Conservation (phyloP, 371 early-diverging fungal genomes). For the Rhizopus arrhizus region DNA sequence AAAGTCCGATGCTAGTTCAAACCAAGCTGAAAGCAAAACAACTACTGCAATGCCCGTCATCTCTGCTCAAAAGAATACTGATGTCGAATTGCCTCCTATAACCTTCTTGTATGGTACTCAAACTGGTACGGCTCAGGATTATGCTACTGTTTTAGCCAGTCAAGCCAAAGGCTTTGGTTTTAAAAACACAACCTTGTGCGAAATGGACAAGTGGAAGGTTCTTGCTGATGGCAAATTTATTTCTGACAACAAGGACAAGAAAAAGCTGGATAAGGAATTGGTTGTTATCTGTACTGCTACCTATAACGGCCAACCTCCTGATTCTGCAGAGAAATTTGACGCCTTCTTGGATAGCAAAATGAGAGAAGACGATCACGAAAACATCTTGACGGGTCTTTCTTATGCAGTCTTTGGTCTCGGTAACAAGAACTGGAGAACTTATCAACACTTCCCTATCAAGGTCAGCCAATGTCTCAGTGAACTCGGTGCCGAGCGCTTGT, state of each 20-base stretch:
- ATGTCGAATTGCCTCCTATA: constrained; percentile 33
- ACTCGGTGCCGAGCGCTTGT: constrained; percentile 54
- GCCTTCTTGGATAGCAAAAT: constrained; percentile 43
- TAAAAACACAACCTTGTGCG: constrained; percentile 26
- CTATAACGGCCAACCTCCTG: constrained; percentile 65
- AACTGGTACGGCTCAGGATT: constrained; percentile 61
- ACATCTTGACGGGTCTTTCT: constrained; percentile 34
- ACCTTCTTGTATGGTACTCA: constrained; percentile 60
- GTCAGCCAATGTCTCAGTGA: constrained; percentile 40
- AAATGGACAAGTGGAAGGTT: constrained; percentile 56
- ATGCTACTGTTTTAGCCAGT: constrained; percentile 43
- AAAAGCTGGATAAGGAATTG: constrained; percentile 36
- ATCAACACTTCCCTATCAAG: constrained; percentile 56
- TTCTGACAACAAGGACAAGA: constrained; percentile 15
- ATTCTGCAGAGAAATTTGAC: constrained; percentile 56
- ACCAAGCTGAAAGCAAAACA: constrained; percentile 5
- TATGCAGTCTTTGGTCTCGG: constrained; percentile 61
- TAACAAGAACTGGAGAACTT: constrained; percentile 66
- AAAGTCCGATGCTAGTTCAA: constrained; percentile 1
- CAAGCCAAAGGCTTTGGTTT: constrained; percentile 56
- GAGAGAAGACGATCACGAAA: constrained; percentile 28
- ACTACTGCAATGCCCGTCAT: constrained; percentile 19
- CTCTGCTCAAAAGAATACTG: background rate
- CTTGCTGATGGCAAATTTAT: constrained; percentile 35
- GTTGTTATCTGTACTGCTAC: constrained; percentile 53